These are phyloP conservation scores for Loxodes magnus DNA, from an alignment of 73 alveolate species.

Conservation along the genomic window DNA sequence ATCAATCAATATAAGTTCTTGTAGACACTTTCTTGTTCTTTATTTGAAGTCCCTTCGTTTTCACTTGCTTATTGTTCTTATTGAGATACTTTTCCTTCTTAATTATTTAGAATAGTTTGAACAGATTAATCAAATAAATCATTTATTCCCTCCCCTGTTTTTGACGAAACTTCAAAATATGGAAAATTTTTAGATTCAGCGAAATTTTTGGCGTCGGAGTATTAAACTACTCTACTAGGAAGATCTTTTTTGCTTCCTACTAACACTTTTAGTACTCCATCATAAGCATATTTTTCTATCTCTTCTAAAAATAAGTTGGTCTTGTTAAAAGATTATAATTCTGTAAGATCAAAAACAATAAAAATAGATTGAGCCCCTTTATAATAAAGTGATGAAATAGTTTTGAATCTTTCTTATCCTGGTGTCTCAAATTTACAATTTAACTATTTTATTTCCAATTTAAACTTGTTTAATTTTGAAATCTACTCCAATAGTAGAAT, in stretches of 20 bases:
- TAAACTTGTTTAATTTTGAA: constrained; percentile 11
- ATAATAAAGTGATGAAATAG: constrained; percentile 34
- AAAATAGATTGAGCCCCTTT: constrained; percentile 56
- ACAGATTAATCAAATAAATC: constrained; percentile 13
- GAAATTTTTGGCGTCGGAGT: constrained; percentile 21
- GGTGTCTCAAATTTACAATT: constrained; percentile 42
- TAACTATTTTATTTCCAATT: constrained; percentile 14
- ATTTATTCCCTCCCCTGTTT: constrained; percentile 41
- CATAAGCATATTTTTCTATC: background rate
- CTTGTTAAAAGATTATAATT: constrained; percentile 33
- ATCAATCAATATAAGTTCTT: no score
- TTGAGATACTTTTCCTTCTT: no score
- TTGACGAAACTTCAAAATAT: constrained; percentile 33
- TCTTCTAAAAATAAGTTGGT: constrained; percentile 17
- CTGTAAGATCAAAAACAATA: constrained; percentile 42
- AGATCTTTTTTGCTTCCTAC: constrained; percentile 43
- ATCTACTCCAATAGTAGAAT: constrained; percentile 11
- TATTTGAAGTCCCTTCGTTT: no score
- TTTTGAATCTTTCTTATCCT: constrained; percentile 39
- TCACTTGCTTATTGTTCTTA: no score
- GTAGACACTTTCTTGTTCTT: no score
- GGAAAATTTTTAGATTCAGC: constrained; percentile 21
- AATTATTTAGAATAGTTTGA: background rate
- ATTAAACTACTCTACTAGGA: constrained; percentile 24
- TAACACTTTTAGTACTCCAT: no score